A percentile compares a stretch with the other conserved stretches of the same genome.
These are phyloP conservation scores for Lipomyces japonicus DNA, from an alignment of 805 yeast species.

Conservation along the genomic window DNA sequence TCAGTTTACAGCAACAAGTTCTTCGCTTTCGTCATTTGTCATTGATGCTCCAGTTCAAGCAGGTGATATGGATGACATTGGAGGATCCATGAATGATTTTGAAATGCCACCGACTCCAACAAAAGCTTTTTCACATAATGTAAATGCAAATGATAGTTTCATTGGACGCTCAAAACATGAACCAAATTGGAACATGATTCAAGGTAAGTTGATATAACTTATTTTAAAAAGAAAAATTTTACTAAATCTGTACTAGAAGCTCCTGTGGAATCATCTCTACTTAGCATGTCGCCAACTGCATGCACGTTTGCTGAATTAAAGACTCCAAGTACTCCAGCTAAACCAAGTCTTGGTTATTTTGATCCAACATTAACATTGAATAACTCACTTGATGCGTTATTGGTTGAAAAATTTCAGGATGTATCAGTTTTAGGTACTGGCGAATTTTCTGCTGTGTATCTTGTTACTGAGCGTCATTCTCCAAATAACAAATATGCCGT, in stretches of 20 bases:
- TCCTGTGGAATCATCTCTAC: constrained; percentile 3
- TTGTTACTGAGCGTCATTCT: constrained; percentile 62
- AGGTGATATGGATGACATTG: constrained; percentile 11
- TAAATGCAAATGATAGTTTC: neutral
- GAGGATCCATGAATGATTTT: constrained; percentile 9
- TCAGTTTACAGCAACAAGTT: constrained; percentile 14
- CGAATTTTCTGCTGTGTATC: constrained; percentile 84
- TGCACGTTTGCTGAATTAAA: constrained; percentile 14
- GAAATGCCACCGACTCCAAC: constrained; percentile 47
- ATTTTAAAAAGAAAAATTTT: neutral
- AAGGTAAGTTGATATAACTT: neutral
- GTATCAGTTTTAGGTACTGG: constrained; percentile 77
- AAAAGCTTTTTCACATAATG: constrained; percentile 27
- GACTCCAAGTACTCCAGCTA: constrained; percentile 30
- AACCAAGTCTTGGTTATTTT: constrained; percentile 27
- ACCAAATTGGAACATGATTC: constrained; percentile 1
- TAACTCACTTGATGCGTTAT: constrained; percentile 41
- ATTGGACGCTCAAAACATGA: neutral
- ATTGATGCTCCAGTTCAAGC: neutral
- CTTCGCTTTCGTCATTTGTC: constrained; percentile 20
- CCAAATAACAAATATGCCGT: constrained; percentile 61
- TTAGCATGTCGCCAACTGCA: constrained; percentile 12
- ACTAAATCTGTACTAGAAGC: constrained; percentile 3
- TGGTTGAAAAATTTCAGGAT: constrained; percentile 52
- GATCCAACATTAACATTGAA: constrained; percentile 19